phyloP scores from a whole-genome alignment of 352 stramenopile genomes.

The Globisporangium lucens region DNA sequence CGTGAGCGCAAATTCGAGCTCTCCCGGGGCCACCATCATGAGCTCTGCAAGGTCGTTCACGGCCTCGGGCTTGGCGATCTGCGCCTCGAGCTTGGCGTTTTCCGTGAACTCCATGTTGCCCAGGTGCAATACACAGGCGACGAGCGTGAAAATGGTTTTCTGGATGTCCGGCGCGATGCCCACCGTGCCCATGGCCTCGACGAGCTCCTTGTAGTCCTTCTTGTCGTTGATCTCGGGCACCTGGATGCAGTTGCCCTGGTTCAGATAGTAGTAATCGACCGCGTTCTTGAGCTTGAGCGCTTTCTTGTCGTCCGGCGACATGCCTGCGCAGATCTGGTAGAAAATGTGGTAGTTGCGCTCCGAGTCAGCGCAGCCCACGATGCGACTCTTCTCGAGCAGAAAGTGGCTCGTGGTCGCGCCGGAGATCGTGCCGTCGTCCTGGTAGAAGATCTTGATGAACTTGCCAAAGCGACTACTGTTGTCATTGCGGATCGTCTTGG shows the following conservation, averaged over 20 bases:
- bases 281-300: slow-evolving; percentile 82
- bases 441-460: slow-evolving; percentile 95
- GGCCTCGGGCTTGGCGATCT: slow-evolving; percentile 61
- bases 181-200: slow-evolving; percentile 91
- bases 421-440: slow-evolving; percentile 87
- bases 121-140: slow-evolving; percentile 96
- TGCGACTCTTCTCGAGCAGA: slow-evolving; percentile 97
- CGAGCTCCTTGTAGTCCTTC: slow-evolving; percentile 91
- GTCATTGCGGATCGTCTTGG: slow-evolving; percentile 94
- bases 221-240: slow-evolving; percentile 94
- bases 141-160: slow-evolving; percentile 93
- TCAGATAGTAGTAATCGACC: slow-evolving; percentile 91
- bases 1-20: slow-evolving; percentile 88
- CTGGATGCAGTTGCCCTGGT: slow-evolving; percentile 92
- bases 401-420: slow-evolving; percentile 96
- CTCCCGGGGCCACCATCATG: slow-evolving; percentile 79
- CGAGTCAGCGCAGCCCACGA: slow-evolving; percentile 89
- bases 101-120: slow-evolving; percentile 94
- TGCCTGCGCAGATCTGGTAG: slow-evolving; percentile 94
- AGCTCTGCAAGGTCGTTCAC: slow-evolving; percentile 75
- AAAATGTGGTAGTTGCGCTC: slow-evolving; percentile 99
- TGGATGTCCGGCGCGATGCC: slow-evolving; percentile 88
- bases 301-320: slow-evolving; percentile 65
- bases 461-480: slow-evolving; percentile 97
- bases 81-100: slow-evolving; percentile 81